Conservation (phyloP, 164 flowering plant species). For the Cinnamomum micranthum region DNA sequence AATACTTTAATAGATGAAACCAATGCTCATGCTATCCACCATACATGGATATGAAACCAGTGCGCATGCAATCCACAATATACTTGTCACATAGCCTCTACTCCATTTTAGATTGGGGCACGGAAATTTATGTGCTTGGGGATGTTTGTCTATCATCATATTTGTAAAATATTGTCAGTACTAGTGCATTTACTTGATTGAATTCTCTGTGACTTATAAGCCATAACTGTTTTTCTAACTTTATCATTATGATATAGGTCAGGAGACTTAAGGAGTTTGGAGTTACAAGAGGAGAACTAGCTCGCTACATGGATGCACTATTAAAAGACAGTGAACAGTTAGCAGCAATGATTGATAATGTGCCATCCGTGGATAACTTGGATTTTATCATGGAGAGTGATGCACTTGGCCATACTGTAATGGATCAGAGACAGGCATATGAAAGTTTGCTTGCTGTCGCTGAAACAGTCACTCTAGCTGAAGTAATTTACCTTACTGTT, state of each 20-base stretch:
- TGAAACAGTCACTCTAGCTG: constrained; percentile 91
- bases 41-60: too few relatives aligned
- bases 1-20: too few relatives aligned
- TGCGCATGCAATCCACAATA: too few relatives aligned
- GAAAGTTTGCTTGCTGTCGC: constrained; percentile 87
- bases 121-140: too few relatives aligned
- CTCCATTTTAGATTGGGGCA: too few relatives aligned
- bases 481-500: constrained; percentile 40
- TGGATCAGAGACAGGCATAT: constrained; percentile 98
- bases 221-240: neutral
- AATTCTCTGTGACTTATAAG: neutral
- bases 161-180: neutral
- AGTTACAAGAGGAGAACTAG: constrained; percentile 93
- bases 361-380: constrained; percentile 93
- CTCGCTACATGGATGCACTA: constrained; percentile 93
- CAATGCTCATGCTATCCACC: too few relatives aligned
- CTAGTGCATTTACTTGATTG: neutral
- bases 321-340: constrained; percentile 97
- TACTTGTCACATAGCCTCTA: too few relatives aligned
- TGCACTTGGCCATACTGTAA: constrained; percentile 94
- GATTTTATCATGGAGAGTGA: constrained; percentile 98
- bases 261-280: constrained; percentile 98
- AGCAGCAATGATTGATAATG: constrained; percentile 97
- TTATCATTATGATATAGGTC: constrained; percentile 44
- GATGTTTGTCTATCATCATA: too few relatives aligned